These are phyloP conservation scores for Dacryopinax primogenitus DNA, from an alignment of 768 basidiomycete species.

Conservation along the genomic window DNA sequence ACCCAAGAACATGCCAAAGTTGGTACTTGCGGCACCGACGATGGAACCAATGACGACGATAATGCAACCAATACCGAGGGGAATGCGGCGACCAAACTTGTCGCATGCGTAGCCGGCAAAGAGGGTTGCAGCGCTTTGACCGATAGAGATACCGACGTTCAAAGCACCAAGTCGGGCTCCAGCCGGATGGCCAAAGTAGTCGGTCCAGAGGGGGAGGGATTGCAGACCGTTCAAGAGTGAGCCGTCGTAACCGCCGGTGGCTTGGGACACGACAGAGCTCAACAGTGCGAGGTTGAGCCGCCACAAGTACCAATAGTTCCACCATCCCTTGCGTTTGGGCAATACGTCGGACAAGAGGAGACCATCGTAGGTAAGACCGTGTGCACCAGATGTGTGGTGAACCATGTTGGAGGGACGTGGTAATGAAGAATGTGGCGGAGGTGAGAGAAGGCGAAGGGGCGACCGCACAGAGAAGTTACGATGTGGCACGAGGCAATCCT, in stretches of 20 bases:
- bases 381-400: neutral
- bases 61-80: slow-evolving; percentile 48
- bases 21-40: slow-evolving; percentile 38
- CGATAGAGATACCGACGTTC: slow-evolving; percentile 51
- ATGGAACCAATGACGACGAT: slow-evolving; percentile 55
- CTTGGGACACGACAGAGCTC: slow-evolving; percentile 48
- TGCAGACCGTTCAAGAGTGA: slow-evolving; percentile 54
- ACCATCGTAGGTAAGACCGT: neutral
- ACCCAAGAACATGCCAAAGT: slow-evolving; percentile 41
- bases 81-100: slow-evolving; percentile 43
- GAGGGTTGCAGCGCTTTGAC: slow-evolving; percentile 44
- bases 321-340: neutral
- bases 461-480: too few species aligned
- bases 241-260: slow-evolving; percentile 55
- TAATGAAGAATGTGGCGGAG: too few species aligned
- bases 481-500: too few species aligned
- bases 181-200: slow-evolving; percentile 41
- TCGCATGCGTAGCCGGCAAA: slow-evolving; percentile 52
- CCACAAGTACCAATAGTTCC: slow-evolving; percentile 19
- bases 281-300: slow-evolving; percentile 45
- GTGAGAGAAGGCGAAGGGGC: too few species aligned
- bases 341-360: slow-evolving; percentile 1
- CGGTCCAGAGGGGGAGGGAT: slow-evolving; percentile 51
- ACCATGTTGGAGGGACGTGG: slow-evolving; percentile 6
- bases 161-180: slow-evolving; percentile 47